These are phyloP conservation scores for Cenococcum geophilum DNA, from an alignment of 495 filamentous ascomycete genomes.

Conservation along the genomic window DNA sequence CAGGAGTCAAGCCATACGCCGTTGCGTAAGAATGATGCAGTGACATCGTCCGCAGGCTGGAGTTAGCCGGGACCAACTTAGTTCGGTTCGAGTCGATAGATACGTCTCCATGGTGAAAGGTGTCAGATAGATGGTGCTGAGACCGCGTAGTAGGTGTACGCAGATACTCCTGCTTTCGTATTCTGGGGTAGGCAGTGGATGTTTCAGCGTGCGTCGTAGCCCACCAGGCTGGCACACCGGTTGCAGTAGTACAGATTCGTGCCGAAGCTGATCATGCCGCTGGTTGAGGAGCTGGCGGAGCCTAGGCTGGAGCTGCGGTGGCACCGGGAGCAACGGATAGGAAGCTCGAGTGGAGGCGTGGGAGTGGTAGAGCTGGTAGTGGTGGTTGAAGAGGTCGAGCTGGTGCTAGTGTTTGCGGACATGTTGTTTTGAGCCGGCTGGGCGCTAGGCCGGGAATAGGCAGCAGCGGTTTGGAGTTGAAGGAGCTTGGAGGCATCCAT, in stretches of 20 bases:
- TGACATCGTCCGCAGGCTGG: too few relatives aligned
- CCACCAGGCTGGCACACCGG: conserved; percentile 29
- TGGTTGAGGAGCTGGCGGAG: background rate
- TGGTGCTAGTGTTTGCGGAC: conserved; percentile 7
- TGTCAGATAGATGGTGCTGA: too few relatives aligned
- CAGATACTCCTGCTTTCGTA: too few relatives aligned
- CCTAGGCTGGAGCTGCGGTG: conserved; percentile 11
- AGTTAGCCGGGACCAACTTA: too few relatives aligned
- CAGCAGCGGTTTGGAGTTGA: conserved; percentile 28
- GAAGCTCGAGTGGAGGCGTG: background rate
- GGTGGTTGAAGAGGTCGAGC: background rate
- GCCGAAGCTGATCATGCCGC: conserved; percentile 27
- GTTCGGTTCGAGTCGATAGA: too few relatives aligned
- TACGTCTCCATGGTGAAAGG: too few relatives aligned
- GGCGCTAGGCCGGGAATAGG: conserved; percentile 19
- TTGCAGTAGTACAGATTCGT: conserved; percentile 31
- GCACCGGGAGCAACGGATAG: conserved; percentile 29
- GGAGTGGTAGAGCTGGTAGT: background rate
- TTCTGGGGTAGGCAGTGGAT: background rate
- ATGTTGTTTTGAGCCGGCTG: conserved; percentile 16
- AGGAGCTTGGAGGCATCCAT: conserved; percentile 30
- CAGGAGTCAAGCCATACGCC: too few relatives aligned
- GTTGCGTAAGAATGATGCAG: too few relatives aligned
- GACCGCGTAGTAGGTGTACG: too few relatives aligned
- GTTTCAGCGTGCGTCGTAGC: conserved; percentile 19